Conservation (phyloP, 768 basidiomycete species). For the Roridomyces roridus region DNA sequence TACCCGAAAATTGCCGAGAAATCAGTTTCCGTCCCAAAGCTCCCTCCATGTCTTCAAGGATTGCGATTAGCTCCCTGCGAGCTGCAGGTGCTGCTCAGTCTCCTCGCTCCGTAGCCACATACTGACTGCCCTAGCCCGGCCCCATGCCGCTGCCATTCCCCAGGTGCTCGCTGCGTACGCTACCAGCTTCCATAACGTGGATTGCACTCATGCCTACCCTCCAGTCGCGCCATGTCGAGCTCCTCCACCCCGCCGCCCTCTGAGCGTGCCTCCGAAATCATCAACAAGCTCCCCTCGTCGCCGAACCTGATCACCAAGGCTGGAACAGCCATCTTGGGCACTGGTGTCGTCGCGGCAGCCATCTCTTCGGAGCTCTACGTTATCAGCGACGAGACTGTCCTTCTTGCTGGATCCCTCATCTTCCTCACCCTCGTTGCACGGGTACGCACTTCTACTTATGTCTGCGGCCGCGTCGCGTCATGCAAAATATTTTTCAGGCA, state of each 20-base stretch:
- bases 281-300: constrained; percentile 86
- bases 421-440: constrained; percentile 84
- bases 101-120: neutral
- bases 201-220: constrained; percentile 19
- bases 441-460: constrained; percentile 49
- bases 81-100: constrained; percentile 57
- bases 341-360: constrained; percentile 86
- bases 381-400: constrained; percentile 93
- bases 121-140: constrained; percentile 49
- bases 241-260: constrained; percentile 73
- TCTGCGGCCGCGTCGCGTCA: constrained; percentile 3
- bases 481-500: constrained; percentile 48
- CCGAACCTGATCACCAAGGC: constrained; percentile 94
- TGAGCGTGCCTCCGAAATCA: constrained; percentile 88
- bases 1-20: neutral
- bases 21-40: neutral
- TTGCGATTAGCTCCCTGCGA: constrained; percentile 69
- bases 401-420: constrained; percentile 83
- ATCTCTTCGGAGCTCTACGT: constrained; percentile 98
- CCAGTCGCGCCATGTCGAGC: constrained; percentile 71
- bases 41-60: constrained; percentile 67
- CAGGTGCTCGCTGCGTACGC: constrained; percentile 55
- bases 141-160: constrained; percentile 56
- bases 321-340: constrained; percentile 89
- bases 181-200: constrained; percentile 20